Evolutionary conservation across 345 rosid species (phyloP).

Genomic region (Euphorbia lathyris): DNA sequence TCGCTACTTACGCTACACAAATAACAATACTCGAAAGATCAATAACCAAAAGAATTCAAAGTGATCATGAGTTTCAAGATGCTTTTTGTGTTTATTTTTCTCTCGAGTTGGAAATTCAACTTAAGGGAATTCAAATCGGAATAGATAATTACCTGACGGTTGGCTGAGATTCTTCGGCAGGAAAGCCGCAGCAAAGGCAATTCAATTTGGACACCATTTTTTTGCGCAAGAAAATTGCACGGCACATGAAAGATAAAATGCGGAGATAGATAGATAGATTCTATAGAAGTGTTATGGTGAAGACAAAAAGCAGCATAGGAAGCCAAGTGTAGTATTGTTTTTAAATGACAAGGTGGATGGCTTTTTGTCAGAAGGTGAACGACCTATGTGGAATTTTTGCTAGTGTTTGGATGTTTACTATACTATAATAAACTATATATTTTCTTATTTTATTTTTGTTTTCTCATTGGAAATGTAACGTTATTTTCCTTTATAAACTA

Average conservation of each 20-base stretch:
- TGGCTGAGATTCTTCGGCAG: conserved; percentile 9
- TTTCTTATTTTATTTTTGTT: conserved; percentile 8
- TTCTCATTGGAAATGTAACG: conserved; percentile 11
- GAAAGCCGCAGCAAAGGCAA: conserved; percentile 23
- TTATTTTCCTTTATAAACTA: too few species aligned
- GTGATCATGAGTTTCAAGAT: too few species aligned
- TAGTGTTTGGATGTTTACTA: background rate
- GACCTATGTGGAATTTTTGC: conserved; percentile 10
- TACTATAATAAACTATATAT: too few species aligned
- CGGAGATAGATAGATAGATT: too few species aligned
- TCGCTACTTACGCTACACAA: conserved; percentile 20
- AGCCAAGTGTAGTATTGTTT: conserved; percentile 16
- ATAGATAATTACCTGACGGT: conserved; percentile 17
- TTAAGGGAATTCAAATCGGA: too few species aligned
- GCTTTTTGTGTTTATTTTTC: too few species aligned
- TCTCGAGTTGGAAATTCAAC: background rate
- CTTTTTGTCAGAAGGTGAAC: background rate
- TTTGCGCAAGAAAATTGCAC: background rate
- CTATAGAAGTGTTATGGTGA: too few species aligned
- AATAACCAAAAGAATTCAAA: background rate
- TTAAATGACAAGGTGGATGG: conserved; percentile 6
- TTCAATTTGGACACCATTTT: conserved; percentile 18
- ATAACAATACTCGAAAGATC: background rate
- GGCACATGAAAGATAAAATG: background rate
- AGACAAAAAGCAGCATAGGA: conserved; percentile 36